phyloP scores from a whole-genome alignment of 2,329 filamentous ascomycete genomes.

The Thielaviopsis euricoi region DNA sequence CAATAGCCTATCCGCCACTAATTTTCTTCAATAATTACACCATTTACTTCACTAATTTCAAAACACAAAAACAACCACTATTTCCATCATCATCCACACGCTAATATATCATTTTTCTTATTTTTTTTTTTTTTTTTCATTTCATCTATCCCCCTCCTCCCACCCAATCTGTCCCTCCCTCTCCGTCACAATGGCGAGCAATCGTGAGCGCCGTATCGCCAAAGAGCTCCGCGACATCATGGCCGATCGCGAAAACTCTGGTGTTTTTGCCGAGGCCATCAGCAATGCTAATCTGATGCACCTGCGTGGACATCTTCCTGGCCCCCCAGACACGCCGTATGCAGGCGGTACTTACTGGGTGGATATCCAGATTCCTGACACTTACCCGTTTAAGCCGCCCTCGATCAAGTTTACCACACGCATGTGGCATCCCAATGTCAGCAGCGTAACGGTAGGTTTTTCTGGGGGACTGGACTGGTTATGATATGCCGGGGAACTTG shows the following conservation, averaged over 20 bases:
- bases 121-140: background rate
- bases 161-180: no score
- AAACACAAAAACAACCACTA: background rate
- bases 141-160: no score
- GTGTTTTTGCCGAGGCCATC: constrained; percentile 52
- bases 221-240: constrained; percentile 67
- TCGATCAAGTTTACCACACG: constrained; percentile 82
- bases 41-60: no score
- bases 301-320: constrained; percentile 67
- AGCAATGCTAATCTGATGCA: constrained; percentile 59
- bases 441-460: constrained; percentile 68
- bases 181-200: constrained; percentile 27
- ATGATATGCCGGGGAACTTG: no score
- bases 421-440: constrained; percentile 96
- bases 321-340: constrained; percentile 86
- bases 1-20: no score
- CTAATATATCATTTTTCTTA: background rate
- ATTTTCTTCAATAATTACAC: no score
- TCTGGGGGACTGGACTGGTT: no score
- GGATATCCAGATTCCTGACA: constrained; percentile 72
- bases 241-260: constrained; percentile 54
- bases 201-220: constrained; percentile 42
- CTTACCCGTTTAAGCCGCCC: constrained; percentile 88
- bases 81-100: background rate
- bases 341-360: constrained; percentile 69